Conservation (phyloP, 345 rosid genomes). For the Balakata baccata region DNA sequence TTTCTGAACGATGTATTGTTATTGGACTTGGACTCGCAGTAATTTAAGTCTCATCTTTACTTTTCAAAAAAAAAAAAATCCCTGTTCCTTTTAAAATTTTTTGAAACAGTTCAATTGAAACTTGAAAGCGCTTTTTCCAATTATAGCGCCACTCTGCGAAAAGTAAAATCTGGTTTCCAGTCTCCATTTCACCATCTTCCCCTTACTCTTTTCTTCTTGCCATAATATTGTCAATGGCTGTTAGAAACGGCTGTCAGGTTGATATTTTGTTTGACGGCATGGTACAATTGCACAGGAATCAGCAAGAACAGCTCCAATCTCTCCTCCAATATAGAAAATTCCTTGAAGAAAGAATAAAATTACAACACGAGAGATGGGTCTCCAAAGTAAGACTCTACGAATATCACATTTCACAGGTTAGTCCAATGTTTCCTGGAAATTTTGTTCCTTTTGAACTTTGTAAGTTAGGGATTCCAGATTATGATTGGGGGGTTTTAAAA, state of each 20-base stretch:
- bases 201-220: background rate
- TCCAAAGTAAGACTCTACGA: constrained; percentile 46
- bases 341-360: constrained; percentile 50
- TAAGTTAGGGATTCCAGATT: constrained; percentile 34
- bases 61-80: too few species aligned
- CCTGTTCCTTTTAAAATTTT: background rate
- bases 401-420: constrained; percentile 51
- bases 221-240: constrained; percentile 21
- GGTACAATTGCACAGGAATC: constrained; percentile 48
- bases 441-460: constrained; percentile 9
- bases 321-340: constrained; percentile 55
- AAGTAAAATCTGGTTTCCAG: too few species aligned
- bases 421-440: background rate
- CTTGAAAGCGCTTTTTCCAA: background rate
- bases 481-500: constrained; percentile 9
- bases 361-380: constrained; percentile 43
- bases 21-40: too few species aligned
- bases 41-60: too few species aligned
- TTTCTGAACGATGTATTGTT: too few species aligned
- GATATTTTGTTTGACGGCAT: constrained; percentile 46
- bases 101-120: constrained; percentile 22
- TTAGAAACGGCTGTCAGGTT: constrained; percentile 17
- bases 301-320: constrained; percentile 61
- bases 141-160: constrained; percentile 15
- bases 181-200: background rate